A percentile compares a stretch with the other conserved stretches of the same genome.
phyloP scores from a whole-genome alignment of 192 early-diverging fungal genomes.

The Spizellomyces punctatus region DNA sequence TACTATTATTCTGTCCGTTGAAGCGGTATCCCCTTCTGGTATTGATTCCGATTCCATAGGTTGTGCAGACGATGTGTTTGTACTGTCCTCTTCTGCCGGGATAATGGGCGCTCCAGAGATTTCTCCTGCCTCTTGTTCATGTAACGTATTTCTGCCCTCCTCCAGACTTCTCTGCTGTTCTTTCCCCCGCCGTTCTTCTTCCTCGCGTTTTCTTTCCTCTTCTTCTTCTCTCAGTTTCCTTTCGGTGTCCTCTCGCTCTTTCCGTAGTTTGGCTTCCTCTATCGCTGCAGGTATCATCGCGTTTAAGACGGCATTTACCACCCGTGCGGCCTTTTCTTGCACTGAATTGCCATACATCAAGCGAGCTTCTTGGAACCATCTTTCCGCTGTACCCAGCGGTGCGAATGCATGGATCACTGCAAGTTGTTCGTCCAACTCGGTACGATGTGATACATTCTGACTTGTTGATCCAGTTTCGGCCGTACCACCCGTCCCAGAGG shows the following conservation, averaged over 20 bases:
- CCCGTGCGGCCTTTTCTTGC: constrained; percentile 59
- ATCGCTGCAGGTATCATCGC: constrained; percentile 74
- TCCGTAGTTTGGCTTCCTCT: constrained; percentile 48
- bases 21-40: not conserved
- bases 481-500: not conserved
- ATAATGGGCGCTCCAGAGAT: not conserved
- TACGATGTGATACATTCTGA: not conserved
- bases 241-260: constrained; percentile 62
- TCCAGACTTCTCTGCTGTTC: constrained; percentile 20
- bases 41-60: constrained; percentile 33
- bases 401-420: constrained; percentile 70
- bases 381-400: constrained; percentile 70
- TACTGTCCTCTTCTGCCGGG: constrained; percentile 17
- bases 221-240: constrained; percentile 41
- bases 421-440: constrained; percentile 25
- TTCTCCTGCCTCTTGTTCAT: constrained; percentile 7
- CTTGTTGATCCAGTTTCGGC: not conserved
- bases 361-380: constrained; percentile 86
- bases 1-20: constrained; percentile 46
- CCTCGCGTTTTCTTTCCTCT: constrained; percentile 25
- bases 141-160: constrained; percentile 19
- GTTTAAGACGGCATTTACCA: constrained; percentile 69
- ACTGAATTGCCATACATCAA: constrained; percentile 73
- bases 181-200: constrained; percentile 54
- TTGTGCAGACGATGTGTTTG: constrained; percentile 25